Evolutionary conservation across 2,329 filamentous ascomycete species (phyloP), one percentile per base, ranked within the genome.

Genomic region (Tolypocladium amazonense): DNA sequence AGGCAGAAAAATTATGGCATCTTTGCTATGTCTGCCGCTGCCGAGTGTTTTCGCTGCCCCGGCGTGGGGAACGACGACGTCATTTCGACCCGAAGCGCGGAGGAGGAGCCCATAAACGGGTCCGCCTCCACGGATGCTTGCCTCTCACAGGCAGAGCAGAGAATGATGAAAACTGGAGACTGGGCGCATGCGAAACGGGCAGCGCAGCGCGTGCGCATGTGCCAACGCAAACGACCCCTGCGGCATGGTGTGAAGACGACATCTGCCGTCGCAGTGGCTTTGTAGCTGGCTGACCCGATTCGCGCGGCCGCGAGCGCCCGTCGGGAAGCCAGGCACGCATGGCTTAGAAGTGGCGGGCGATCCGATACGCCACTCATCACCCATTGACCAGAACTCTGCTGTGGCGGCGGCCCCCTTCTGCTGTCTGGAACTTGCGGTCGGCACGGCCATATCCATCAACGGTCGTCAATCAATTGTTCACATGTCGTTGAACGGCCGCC

Each of bases 21-120:
- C 38, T 39, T 39, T 12, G 8, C n/a, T 20, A 11, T n/a, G n/a
- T n/a, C n/a, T n/a, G n/a, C 33, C 3, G 25, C 23, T 14, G 14
- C 45, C 35, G 27, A 27, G 56, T 15, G 39, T 57, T 45, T 37
- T n/a, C 41, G 23, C 12, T 4, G 9, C 9, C 38, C 38, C 23
- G 7, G 7, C 61, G 60, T 61, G 61, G 60, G 56, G 61, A 57
- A 52, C 50, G 50, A 6, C 61, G 61, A 62, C 61, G 61, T 62
- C 61, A 62, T 59, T 27, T 53, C 50, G 14, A 56, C 37, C 55
- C 14, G 55, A 27, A n/a, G 55, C 54, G 54, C 14, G 54, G 37
- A 30, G 25, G 37, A 30, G 47, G 18, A 33, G 47, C 27, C 47
- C 47, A 33, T 52, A 20, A 6, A 56, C 30, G 54, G 54, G 37